phyloP scores from a whole-genome alignment of 2,329 filamentous ascomycete species.

The Lasiodiplodia hormozganensis region DNA sequence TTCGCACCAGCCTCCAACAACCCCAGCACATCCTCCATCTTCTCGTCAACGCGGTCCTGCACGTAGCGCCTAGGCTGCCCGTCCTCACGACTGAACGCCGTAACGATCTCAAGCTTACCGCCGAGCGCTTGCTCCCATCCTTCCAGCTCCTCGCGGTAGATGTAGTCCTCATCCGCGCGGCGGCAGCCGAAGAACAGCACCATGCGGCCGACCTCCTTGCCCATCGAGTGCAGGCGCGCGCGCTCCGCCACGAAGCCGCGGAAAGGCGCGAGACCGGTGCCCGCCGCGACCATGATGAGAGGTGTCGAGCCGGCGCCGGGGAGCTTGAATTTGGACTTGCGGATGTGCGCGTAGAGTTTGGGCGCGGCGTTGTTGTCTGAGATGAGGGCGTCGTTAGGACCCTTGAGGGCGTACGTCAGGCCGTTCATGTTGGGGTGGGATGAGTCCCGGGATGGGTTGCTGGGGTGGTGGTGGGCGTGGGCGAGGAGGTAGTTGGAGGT shows the following conservation, averaged over 20 bases:
- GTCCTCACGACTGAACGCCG: slow-evolving; percentile 53
- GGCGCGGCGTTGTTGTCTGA: slow-evolving; percentile 10
- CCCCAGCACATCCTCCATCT: slow-evolving; percentile 52
- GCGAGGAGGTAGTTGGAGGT: slow-evolving; percentile 49
- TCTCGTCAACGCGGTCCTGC: slow-evolving; percentile 59
- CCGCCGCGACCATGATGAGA: slow-evolving; percentile 48
- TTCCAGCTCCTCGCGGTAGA: slow-evolving; percentile 66
- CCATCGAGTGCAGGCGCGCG: slow-evolving; percentile 51
- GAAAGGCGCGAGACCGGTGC: slow-evolving; percentile 54
- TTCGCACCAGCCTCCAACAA: slow-evolving; percentile 60
- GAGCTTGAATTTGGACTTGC: slow-evolving; percentile 55
- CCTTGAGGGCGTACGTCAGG: slow-evolving; percentile 32
- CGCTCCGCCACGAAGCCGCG: slow-evolving; percentile 52
- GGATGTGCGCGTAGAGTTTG: slow-evolving; percentile 49
- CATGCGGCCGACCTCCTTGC: slow-evolving; percentile 63
- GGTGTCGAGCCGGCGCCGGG: slow-evolving; percentile 53
- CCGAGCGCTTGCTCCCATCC: slow-evolving; percentile 67
- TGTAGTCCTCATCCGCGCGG: slow-evolving; percentile 59
- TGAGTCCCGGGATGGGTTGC: slow-evolving; percentile 1
- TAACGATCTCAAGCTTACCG: slow-evolving; percentile 68
- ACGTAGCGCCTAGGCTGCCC: slow-evolving; percentile 55
- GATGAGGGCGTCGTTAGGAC: slow-evolving; percentile 33
- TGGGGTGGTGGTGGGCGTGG: slow-evolving; percentile 33
- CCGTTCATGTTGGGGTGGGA: slow-evolving; percentile 38
- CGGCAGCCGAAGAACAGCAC: slow-evolving; percentile 71